A percentile compares a stretch with the other conserved stretches of the same genome.
These are phyloP conservation scores for Pythium plurisporium DNA, from an alignment of 352 stramenopile species.

Conservation along the genomic window DNA sequence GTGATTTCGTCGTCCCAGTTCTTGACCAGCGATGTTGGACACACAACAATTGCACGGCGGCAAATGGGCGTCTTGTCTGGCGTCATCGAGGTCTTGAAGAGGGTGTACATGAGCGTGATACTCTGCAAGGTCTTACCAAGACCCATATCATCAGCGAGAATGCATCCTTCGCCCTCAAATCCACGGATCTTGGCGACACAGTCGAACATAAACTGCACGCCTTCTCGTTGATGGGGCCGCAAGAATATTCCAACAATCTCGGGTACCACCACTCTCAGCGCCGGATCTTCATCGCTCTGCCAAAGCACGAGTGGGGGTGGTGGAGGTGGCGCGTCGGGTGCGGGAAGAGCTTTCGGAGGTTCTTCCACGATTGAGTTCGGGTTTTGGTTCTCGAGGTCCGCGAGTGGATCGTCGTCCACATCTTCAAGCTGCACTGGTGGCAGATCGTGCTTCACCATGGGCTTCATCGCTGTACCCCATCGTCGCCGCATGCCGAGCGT, in stretches of 20 bases:
- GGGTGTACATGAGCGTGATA: slow-evolving; percentile 84
- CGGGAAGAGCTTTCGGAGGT: slow-evolving; percentile 10
- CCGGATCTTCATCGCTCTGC: slow-evolving; percentile 60
- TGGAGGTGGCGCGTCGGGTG: slow-evolving; percentile 34
- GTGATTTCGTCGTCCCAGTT: slow-evolving; percentile 90
- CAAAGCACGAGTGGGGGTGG: slow-evolving; percentile 77
- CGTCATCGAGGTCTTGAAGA: slow-evolving; percentile 69
- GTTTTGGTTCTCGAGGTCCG: slow-evolving; percentile 27
- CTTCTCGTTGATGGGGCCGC: slow-evolving; percentile 94
- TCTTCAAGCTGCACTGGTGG: slow-evolving; percentile 49
- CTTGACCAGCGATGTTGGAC: slow-evolving; percentile 83
- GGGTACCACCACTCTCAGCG: slow-evolving; percentile 73
- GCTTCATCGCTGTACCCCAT: slow-evolving; percentile 46
- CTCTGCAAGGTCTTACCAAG: slow-evolving; percentile 86
- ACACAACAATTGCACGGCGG: slow-evolving; percentile 74
- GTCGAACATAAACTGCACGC: slow-evolving; percentile 97
- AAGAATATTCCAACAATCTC: slow-evolving; percentile 94
- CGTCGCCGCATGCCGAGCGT: slow-evolving; percentile 77
- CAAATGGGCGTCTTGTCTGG: slow-evolving; percentile 49
- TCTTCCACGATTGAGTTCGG: slow-evolving; percentile 22
- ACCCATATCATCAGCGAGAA: slow-evolving; percentile 87
- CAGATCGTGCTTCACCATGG: slow-evolving; percentile 62
- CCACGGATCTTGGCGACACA: slow-evolving; percentile 81
- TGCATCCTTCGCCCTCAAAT: slow-evolving; percentile 82
- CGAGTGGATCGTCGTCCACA: slow-evolving; percentile 42